These are phyloP conservation scores for Picea glauca DNA, from an alignment of 75 land plant species.

Conservation along the genomic window DNA sequence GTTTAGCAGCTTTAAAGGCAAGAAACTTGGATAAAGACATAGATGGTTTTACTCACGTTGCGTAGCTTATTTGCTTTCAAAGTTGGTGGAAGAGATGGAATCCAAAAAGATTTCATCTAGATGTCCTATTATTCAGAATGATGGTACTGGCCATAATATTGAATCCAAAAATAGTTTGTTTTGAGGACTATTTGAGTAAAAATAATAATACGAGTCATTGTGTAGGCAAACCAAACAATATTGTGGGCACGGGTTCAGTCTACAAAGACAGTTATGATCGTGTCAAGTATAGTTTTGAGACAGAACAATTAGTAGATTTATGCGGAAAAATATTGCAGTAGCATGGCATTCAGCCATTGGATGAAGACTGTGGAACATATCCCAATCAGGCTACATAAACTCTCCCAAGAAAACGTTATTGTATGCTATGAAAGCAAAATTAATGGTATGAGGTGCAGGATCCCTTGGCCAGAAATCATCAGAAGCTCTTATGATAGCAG, in stretches of 20 bases:
- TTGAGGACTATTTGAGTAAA: not conserved
- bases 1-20: conserved; percentile 89
- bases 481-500: no score
- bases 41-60: conserved; percentile 77
- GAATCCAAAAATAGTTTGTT: not conserved
- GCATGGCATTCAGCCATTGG: not conserved
- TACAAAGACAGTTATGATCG: not conserved
- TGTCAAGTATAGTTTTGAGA: conserved; percentile 20
- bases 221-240: not conserved
- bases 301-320: conserved; percentile 27
- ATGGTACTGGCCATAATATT: not conserved
- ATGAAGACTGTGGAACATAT: no score
- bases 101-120: not conserved
- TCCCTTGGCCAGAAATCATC: no score
- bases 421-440: no score
- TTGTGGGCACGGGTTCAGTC: not conserved
- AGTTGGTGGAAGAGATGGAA: conserved; percentile 61
- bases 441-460: no score
- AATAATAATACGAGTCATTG: not conserved
- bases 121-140: not conserved
- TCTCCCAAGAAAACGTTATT: no score
- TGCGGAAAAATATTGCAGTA: conserved; percentile 48
- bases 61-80: conserved; percentile 67
- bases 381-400: no score
- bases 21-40: conserved; percentile 79